Evolutionary conservation across 1,284 basidiomycete species (phyloP).

Genomic region (Anthracocystis setariae): DNA sequence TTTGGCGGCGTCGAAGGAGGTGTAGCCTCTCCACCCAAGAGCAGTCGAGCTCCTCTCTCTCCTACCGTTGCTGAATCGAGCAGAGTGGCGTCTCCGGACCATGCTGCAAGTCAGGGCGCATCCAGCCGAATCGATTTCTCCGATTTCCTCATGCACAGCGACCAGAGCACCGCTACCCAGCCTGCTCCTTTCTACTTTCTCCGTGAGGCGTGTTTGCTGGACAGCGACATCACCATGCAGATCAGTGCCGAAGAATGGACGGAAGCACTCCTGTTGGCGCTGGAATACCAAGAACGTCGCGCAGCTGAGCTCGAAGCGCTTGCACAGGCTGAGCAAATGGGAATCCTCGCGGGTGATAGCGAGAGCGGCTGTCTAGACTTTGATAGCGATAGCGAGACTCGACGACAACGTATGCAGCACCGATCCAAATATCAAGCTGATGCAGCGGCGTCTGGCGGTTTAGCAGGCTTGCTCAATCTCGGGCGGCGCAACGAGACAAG

Average conservation of each 20-base stretch:
- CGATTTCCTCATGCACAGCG: conserved; percentile 28
- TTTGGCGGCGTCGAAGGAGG: conserved; percentile 19
- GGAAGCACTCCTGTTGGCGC: conserved; percentile 34
- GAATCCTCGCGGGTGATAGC: conserved; percentile 42
- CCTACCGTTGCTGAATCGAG: conserved; percentile 24
- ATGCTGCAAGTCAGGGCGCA: conserved; percentile 6
- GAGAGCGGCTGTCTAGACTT: conserved; percentile 43
- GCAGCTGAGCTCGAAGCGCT: conserved; percentile 28
- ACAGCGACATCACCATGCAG: conserved; percentile 20
- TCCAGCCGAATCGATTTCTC: conserved; percentile 16
- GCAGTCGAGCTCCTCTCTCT: conserved; percentile 26
- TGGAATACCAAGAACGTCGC: conserved; percentile 24
- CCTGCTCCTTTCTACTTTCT: conserved; percentile 42
- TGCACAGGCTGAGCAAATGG: conserved; percentile 47
- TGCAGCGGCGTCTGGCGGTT: conserved; percentile 4
- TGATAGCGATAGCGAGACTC: conserved; percentile 43
- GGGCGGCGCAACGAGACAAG: conserved; percentile 16
- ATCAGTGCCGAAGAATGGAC: conserved; percentile 37
- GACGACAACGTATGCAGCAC: conserved; percentile 15
- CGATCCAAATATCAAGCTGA: conserved; percentile 13
- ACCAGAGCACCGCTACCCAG: conserved; percentile 20
- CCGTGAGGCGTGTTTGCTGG: conserved; percentile 38
- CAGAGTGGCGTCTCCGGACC: conserved; percentile 23
- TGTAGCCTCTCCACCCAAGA: conserved; percentile 20
- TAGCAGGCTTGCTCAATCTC: conserved; percentile 23